Conservation (phyloP, 345 rosid genomes). For the Rhodamnia rubescens region DNA sequence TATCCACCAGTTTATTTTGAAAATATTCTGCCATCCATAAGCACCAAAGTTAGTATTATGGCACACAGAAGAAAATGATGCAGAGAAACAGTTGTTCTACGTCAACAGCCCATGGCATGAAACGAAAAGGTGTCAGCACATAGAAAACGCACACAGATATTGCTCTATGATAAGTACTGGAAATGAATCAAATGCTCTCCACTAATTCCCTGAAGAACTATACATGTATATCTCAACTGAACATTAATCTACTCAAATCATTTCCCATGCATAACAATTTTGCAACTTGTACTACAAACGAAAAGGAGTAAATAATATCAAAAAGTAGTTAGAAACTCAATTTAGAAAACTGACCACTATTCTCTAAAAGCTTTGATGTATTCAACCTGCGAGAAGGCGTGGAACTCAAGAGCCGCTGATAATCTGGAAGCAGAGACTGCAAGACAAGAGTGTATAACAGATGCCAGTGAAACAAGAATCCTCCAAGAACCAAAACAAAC, state of each 20-base stretch:
- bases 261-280: not conserved
- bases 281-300: not conserved
- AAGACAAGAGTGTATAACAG: conserved; percentile 33
- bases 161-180: not conserved
- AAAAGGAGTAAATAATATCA: not conserved
- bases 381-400: conserved; percentile 97
- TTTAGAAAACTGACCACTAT: conserved; percentile 53
- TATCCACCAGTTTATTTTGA: conserved; percentile 98
- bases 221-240: not conserved
- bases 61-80: not conserved
- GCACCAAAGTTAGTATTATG: not conserved
- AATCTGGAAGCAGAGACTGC: conserved; percentile 99
- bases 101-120: not conserved
- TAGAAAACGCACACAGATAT: not conserved
- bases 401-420: conserved; percentile 97
- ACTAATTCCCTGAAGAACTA: not conserved
- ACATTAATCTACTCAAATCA: not conserved
- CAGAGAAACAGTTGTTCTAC: not conserved
- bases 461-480: conserved; percentile 28
- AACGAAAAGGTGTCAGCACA: not conserved
- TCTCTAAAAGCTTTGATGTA: conserved; percentile 84
- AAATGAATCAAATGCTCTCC: not conserved
- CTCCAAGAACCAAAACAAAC: conserved; percentile 8
- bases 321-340: not conserved
- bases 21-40: conserved; percentile 71